Evolutionary conservation across 306 rosid species (phyloP), one percentile per base, ranked within the genome.

Genomic region (Malus sylvestris): DNA sequence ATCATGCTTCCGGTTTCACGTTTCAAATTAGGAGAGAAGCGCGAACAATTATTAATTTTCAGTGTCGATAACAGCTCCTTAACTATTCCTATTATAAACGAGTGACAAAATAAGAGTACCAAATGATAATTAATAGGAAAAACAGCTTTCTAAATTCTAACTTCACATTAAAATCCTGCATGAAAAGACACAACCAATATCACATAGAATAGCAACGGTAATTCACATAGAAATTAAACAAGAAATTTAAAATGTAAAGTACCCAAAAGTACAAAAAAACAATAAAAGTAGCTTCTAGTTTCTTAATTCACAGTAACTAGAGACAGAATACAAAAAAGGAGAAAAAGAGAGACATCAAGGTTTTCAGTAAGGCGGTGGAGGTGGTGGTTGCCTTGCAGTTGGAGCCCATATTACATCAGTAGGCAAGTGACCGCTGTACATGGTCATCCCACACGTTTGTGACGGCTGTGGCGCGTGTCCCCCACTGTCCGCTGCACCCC

Each of bases 401-500:
- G 93, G 96, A 60, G 98, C 88, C 99, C 99, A 95, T 18, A 92
- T 86, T 51, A 88, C 93, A 75, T 95, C 99, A 0, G 93, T 86
- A 0, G 93, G 93, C 61, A 87, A 5, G 57, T 87, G 97, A 71
- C 88, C 81, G 85, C 85, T 89, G 75, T 90, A 95, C 90, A 91
- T 88, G 4, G 96, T 61, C 89, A 88, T 88, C 75, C 87, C 96
- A 63, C 95, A 86, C 40, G 97, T 84, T 35, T 86, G 93, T 27
- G 97, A 87, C 35, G 82, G 89, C 5, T 76, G 87, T 6, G 80
- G 87, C 40, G 79, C 87, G 61, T 86, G 93, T 1, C 76, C 81
- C 0, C 83, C 91, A 52, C 92, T 91, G 2, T 89, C 94, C 1
- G 38, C 94, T 1, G 38, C 85, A 1, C 93, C 92, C 1, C 76